Evolutionary conservation across 2,329 filamentous ascomycete species (phyloP).

Genomic region (Penicillium sp.): DNA sequence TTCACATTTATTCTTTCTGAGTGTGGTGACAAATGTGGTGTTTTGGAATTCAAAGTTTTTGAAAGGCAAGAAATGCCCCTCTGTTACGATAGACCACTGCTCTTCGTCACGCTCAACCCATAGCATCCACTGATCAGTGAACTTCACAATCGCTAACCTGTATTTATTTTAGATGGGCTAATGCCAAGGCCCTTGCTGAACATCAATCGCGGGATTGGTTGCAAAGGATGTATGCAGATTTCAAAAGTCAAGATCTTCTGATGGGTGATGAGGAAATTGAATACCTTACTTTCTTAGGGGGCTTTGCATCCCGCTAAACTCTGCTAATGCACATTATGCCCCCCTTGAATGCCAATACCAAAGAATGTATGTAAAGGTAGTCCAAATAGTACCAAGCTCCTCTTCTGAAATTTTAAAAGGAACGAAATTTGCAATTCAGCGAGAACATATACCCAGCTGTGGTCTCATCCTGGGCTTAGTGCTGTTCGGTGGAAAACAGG

Average conservation of each 20-base stretch:
- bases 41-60: not conserved
- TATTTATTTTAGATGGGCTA: not conserved
- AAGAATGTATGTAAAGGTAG: too few species aligned
- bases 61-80: not conserved
- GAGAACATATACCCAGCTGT: too few species aligned
- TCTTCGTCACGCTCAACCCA: too few species aligned
- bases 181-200: conserved; percentile 45
- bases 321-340: too few species aligned
- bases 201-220: not conserved
- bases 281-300: not conserved
- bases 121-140: too few species aligned
- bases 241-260: not conserved
- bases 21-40: not conserved
- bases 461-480: too few species aligned
- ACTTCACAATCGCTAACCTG: too few species aligned
- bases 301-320: not conserved
- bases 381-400: too few species aligned
- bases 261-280: not conserved
- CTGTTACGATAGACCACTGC: not conserved
- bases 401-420: too few species aligned
- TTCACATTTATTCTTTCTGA: not conserved
- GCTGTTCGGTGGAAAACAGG: too few species aligned
- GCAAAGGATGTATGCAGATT: not conserved
- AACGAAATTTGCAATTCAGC: too few species aligned
- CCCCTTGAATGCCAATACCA: too few species aligned